A percentile compares a stretch with the other conserved stretches of the same genome.
Evolutionary conservation across 495 filamentous ascomycete species (phyloP).

Genomic region (Neurospora intermedia): DNA sequence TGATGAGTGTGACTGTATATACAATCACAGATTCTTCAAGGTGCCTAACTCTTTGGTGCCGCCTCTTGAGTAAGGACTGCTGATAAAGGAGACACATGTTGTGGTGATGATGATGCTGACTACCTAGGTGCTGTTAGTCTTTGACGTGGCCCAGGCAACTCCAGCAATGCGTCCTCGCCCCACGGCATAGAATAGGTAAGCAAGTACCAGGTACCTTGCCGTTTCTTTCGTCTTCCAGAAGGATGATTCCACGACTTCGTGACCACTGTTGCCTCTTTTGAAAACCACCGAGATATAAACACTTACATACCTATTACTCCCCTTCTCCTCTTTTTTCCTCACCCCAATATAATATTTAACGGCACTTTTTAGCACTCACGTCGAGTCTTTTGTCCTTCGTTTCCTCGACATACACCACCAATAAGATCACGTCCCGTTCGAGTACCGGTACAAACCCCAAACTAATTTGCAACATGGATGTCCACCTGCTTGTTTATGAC

Average conservation of each 20-base stretch:
- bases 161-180: neutral
- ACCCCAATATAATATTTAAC: neutral
- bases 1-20: neutral
- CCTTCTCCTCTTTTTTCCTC: neutral
- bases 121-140: neutral
- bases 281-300: neutral
- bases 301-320: neutral
- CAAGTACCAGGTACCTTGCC: neutral
- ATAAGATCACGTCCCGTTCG: neutral
- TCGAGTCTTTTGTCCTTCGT: neutral
- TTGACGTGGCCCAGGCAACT: neutral
- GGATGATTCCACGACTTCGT: constrained; percentile 4
- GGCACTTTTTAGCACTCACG: neutral
- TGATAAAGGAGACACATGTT: neutral
- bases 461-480: constrained; percentile 51
- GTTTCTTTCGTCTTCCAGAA: constrained; percentile 13
- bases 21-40: neutral
- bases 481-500: constrained; percentile 89
- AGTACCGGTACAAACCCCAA: neutral
- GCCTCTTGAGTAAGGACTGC: neutral
- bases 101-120: neutral
- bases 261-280: constrained; percentile 12
- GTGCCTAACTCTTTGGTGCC: neutral
- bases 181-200: neutral
- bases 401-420: neutral